Conservation (phyloP, 1,139 yeast species). For the Diutina neorugosa region DNA sequence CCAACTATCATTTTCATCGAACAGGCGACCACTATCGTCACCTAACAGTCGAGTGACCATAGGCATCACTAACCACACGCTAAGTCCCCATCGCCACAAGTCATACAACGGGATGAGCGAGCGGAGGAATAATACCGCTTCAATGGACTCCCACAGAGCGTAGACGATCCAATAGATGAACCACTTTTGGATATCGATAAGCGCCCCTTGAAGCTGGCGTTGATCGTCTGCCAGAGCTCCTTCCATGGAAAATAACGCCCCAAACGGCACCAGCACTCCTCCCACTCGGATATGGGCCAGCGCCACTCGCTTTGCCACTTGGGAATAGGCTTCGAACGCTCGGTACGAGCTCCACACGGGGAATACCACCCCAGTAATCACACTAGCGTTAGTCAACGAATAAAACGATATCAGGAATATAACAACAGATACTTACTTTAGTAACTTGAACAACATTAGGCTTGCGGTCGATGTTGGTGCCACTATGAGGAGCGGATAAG, state of each 20-base stretch:
- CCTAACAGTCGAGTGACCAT: constrained; percentile 11
- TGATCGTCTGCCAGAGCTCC: constrained; percentile 16
- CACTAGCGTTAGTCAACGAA: not conserved
- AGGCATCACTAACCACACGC: constrained; percentile 45
- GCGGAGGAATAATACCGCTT: constrained; percentile 19
- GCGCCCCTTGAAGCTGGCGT: not conserved
- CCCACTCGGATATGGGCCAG: constrained; percentile 9
- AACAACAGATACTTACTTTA: not conserved
- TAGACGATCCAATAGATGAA: constrained; percentile 46
- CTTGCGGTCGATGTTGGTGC: not conserved
- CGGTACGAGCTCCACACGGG: constrained; percentile 43
- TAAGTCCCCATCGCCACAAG: constrained; percentile 25
- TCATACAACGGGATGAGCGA: constrained; percentile 36
- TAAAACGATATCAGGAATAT: not conserved
- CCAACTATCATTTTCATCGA: not conserved
- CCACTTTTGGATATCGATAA: constrained; percentile 39
- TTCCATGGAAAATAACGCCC: constrained; percentile 13
- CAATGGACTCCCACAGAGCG: constrained; percentile 22
- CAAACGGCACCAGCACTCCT: constrained; percentile 10
- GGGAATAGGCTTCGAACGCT: constrained; percentile 21
- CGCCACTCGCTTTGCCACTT: constrained; percentile 8
- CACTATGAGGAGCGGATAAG: not conserved
- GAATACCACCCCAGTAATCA: constrained; percentile 15
- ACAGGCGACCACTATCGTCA: not conserved
- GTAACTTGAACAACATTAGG: not conserved